These are phyloP conservation scores for Fusarium sp. DNA, from an alignment of 2,329 filamentous ascomycete genomes.

Conservation along the genomic window DNA sequence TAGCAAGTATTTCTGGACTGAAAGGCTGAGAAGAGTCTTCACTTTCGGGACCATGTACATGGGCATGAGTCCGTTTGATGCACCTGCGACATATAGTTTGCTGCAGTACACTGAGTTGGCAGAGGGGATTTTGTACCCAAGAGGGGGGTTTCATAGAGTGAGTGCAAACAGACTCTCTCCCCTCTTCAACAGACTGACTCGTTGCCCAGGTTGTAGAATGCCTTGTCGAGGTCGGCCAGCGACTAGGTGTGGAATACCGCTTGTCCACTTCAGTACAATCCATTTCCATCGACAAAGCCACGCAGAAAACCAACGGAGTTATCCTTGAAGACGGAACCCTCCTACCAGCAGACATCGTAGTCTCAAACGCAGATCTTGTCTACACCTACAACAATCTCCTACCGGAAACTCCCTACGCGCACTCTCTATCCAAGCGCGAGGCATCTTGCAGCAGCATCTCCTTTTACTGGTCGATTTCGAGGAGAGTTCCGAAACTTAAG, in stretches of 20 bases:
- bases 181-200: background rate
- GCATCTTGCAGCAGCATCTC: slow-evolving; percentile 76
- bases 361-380: slow-evolving; percentile 76
- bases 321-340: slow-evolving; percentile 63
- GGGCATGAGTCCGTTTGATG: slow-evolving; percentile 80
- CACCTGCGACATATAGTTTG: slow-evolving; percentile 75
- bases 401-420: slow-evolving; percentile 54
- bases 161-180: background rate
- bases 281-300: slow-evolving; percentile 57
- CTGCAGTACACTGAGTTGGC: slow-evolving; percentile 76
- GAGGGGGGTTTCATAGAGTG: slow-evolving; percentile 70
- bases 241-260: slow-evolving; percentile 68
- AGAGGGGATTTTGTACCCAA: slow-evolving; percentile 79
- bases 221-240: slow-evolving; percentile 68
- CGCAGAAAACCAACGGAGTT: slow-evolving; percentile 63
- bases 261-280: slow-evolving; percentile 64
- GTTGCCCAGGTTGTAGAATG: slow-evolving; percentile 61
- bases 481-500: slow-evolving; percentile 66
- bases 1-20: slow-evolving; percentile 72
- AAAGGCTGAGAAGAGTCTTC: slow-evolving; percentile 72
- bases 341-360: slow-evolving; percentile 69
- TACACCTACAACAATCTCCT: slow-evolving; percentile 77
- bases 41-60: slow-evolving; percentile 85
- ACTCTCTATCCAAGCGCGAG: slow-evolving; percentile 55
- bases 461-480: slow-evolving; percentile 76